Evolutionary conservation across 306 rosid species (phyloP).

Genomic region (Prunus fruticosa): DNA sequence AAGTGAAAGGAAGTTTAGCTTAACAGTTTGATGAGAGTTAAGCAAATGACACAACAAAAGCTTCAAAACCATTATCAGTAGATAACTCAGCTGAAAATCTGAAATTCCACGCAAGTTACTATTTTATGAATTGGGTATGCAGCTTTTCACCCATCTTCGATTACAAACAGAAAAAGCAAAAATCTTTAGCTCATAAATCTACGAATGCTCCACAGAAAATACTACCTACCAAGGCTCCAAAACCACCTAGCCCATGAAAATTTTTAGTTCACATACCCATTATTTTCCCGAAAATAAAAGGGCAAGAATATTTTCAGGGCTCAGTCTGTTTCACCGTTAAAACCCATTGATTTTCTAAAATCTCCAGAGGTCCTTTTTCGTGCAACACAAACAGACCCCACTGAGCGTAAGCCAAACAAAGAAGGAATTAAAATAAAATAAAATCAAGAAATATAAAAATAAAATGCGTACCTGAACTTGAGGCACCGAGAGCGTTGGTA

Average conservation of each 20-base stretch:
- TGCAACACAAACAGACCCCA: conserved; percentile 6
- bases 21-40: neutral
- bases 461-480: conserved; percentile 24
- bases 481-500: conserved; percentile 14
- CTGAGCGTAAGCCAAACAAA: neutral
- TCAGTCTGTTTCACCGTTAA: neutral
- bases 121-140: neutral
- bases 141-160: neutral
- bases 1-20: neutral
- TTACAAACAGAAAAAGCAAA: neutral
- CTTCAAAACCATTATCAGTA: conserved; percentile 6
- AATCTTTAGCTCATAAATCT: neutral
- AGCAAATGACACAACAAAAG: neutral
- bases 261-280: neutral
- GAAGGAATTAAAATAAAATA: neutral
- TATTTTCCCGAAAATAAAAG: neutral
- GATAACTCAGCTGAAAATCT: neutral
- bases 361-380: neutral
- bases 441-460: neutral
- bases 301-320: neutral
- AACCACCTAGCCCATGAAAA: neutral
- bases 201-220: neutral
- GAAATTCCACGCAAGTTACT: neutral
- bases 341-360: neutral
- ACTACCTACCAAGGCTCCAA: neutral